These are phyloP conservation scores for Cyclanthera cordifolia DNA, from an alignment of 306 rosid genomes.

Conservation along the genomic window DNA sequence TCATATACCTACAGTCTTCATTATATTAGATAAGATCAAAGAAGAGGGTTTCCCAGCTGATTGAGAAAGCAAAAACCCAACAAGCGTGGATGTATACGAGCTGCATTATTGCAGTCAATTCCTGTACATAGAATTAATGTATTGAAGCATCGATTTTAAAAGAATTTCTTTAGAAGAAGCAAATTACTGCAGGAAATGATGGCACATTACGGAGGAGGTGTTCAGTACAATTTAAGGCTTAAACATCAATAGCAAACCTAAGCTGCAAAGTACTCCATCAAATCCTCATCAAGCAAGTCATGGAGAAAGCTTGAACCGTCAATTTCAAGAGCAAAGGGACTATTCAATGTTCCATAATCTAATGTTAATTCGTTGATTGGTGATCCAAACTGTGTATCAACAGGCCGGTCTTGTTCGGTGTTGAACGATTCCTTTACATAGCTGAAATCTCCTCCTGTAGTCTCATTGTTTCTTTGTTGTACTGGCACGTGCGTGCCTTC, in stretches of 20 bases:
- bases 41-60: background rate
- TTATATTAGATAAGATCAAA: background rate
- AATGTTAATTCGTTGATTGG: slow-evolving; percentile 39
- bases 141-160: background rate
- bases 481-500: too few species aligned
- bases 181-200: slow-evolving; percentile 9
- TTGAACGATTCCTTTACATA: too few species aligned
- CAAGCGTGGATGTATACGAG: background rate
- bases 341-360: slow-evolving; percentile 44
- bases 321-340: slow-evolving; percentile 30
- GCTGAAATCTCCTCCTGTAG: slow-evolving; percentile 39
- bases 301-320: slow-evolving; percentile 27
- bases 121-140: background rate
- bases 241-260: slow-evolving; percentile 31
- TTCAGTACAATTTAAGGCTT: too few species aligned
- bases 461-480: slow-evolving; percentile 36
- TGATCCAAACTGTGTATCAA: slow-evolving; percentile 49
- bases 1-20: slow-evolving; percentile 2
- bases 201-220: slow-evolving; percentile 18
- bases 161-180: background rate
- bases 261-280: slow-evolving; percentile 79
- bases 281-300: slow-evolving; percentile 45
- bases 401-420: slow-evolving; percentile 46
- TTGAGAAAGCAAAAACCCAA: background rate
- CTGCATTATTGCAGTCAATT: background rate